Evolutionary conservation across 2,329 filamentous ascomycete species (phyloP).

Genomic region (Delphinella strobiligena): DNA sequence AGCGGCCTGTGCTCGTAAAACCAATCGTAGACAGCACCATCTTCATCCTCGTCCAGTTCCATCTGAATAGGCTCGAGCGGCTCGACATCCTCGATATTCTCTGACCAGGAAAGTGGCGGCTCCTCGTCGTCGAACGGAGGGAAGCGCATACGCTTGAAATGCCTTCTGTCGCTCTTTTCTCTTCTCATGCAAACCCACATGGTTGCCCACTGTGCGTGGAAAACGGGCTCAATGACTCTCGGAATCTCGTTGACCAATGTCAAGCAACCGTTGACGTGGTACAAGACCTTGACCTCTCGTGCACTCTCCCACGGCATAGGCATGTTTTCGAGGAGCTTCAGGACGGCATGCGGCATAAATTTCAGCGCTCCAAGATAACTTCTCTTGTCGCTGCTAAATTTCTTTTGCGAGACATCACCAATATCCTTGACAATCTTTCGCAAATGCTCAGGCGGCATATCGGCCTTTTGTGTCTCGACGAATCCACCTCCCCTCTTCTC

Average conservation of each 20-base stretch:
- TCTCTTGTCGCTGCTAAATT: conserved; percentile 96
- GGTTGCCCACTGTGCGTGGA: conserved; percentile 96
- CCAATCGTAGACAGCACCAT: conserved; percentile 87
- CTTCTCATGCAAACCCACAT: conserved; percentile 99
- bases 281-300: conserved; percentile 92
- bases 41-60: conserved; percentile 91
- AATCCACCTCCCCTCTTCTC: conserved; percentile 96
- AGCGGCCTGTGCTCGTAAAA: conserved; percentile 92
- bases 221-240: conserved; percentile 92
- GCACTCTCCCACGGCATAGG: conserved; percentile 99
- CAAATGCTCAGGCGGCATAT: conserved; percentile 96
- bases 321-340: conserved; percentile 98
- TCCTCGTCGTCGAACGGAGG: conserved; percentile 98
- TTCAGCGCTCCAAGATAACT: conserved; percentile 95
- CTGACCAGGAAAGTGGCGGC: conserved; percentile 91
- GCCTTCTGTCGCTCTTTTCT: conserved; percentile 87
- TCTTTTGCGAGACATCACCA: conserved; percentile 97
- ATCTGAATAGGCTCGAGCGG: conserved; percentile 96
- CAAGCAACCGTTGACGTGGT: conserved; percentile 95
- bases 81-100: conserved; percentile 98
- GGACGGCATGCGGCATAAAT: conserved; percentile 96
- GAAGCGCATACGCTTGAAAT: conserved; percentile 99
- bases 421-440: conserved; percentile 98
- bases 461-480: conserved; percentile 94
- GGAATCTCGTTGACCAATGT: conserved; percentile 95